These are phyloP conservation scores for Candida sp. DNA, from an alignment of 1,139 yeast species.

Conservation along the genomic window DNA sequence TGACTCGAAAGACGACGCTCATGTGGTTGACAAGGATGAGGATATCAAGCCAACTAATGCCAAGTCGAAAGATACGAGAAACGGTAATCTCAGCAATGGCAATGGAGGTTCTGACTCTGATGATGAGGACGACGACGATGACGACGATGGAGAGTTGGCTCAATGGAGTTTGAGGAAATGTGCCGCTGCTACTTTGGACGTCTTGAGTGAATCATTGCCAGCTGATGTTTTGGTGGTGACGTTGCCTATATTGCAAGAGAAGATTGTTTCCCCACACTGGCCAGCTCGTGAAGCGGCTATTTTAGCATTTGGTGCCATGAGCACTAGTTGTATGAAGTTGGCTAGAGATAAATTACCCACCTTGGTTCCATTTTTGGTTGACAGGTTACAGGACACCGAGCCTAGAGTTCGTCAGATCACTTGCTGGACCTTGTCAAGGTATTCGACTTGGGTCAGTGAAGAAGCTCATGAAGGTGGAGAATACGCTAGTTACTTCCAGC, in stretches of 20 bases:
- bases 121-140: conserved; percentile 59
- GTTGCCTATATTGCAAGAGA: conserved; percentile 76
- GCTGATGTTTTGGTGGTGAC: conserved; percentile 67
- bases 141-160: conserved; percentile 60
- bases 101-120: conserved; percentile 22
- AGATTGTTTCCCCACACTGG: conserved; percentile 77
- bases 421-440: conserved; percentile 95
- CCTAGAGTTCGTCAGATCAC: conserved; percentile 91
- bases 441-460: conserved; percentile 77
- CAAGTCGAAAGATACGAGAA: conserved; percentile 69
- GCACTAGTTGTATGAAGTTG: conserved; percentile 82
- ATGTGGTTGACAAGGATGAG: conserved; percentile 78
- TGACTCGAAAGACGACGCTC: conserved; percentile 73
- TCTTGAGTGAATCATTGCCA: conserved; percentile 72
- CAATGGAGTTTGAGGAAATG: conserved; percentile 96
- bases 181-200: conserved; percentile 91
- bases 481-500: conserved; percentile 70
- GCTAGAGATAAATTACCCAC: conserved; percentile 78
- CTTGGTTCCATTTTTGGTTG: conserved; percentile 86
- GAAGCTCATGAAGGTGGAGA: conserved; percentile 66
- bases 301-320: conserved; percentile 93
- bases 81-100: conserved; percentile 6
- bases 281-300: conserved; percentile 92
- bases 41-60: conserved; percentile 84
- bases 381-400: conserved; percentile 74